Base-by-base conservation (phyloP, 768 basidiomycete genomes). In the Collybiopsis luxurians region DNA sequence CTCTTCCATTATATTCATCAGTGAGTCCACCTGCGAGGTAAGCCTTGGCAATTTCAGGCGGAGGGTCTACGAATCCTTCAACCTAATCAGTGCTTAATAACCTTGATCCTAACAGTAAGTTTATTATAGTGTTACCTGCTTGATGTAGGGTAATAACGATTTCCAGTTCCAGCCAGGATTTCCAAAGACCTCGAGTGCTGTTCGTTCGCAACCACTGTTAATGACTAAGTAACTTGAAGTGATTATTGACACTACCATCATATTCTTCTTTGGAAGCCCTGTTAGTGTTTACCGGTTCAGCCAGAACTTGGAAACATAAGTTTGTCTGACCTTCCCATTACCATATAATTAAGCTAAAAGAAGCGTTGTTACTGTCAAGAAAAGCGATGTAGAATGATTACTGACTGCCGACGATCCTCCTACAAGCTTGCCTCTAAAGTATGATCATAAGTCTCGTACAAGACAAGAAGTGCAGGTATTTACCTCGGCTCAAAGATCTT, bases 141-240 rank as follows among this genome's bases (percentile, higher is more conserved):
- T 61, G 58, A 66, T 64, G 31, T 59, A 61, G 23, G 49, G 45
- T 23, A 61, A 57, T 38, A 66, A 44, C 19, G 10, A 46, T 23
- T 55, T 49, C 63, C 63, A 66, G 27, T 63, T 66, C 64, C 64
- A 66, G 2, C 61, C 61, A 13, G 47, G 11, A 44, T 62, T 64
- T 28, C 57, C 59, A 44, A 64, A 50, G 44, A 52, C 59, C 39
- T 65, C 62, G 34, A 59, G 42, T 34, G 56, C 56, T 39, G 51
- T 45, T 5, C 47, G 48, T 19, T 52, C 52, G n/a, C n/a, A n/a
- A n/a, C n/a, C n/a, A n/a, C n/a, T n/a, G n/a, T n/a, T n/a, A n/a
- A n/a, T n/a, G n/a, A n/a, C n/a, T n/a, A n/a, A n/a, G n/a, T n/a
- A n/a, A n/a, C n/a, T 13, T 44, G 46, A 13, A 53, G 21, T 13